These are phyloP conservation scores for Colletotrichum echinochloae DNA, from an alignment of 2,329 filamentous ascomycete genomes.

Conservation along the genomic window DNA sequence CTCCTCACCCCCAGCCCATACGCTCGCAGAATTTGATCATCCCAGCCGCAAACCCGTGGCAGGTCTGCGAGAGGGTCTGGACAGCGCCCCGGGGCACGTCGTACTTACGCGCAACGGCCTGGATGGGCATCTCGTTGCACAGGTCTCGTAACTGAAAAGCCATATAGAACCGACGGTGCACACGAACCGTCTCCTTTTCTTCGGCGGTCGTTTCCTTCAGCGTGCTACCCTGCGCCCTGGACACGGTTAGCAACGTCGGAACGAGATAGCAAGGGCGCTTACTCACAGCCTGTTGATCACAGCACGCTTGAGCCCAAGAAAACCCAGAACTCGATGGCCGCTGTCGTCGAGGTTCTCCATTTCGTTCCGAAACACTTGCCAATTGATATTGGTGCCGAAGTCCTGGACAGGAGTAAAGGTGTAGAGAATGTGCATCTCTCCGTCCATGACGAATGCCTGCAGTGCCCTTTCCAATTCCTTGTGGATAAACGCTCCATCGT, in stretches of 20 bases:
- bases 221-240: constrained; percentile 74
- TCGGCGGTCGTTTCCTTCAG: constrained; percentile 72
- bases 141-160: constrained; percentile 83
- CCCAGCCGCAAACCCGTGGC: constrained; percentile 81
- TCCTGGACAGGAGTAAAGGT: constrained; percentile 78
- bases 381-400: constrained; percentile 69
- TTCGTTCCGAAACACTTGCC: constrained; percentile 78
- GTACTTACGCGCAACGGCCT: constrained; percentile 77
- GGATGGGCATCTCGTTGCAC: constrained; percentile 80
- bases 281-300: constrained; percentile 76
- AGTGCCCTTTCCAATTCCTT: constrained; percentile 76
- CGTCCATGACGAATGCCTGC: constrained; percentile 81
- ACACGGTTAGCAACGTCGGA: constrained; percentile 33
- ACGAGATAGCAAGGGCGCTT: constrained; percentile 44
- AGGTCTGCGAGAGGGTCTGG: constrained; percentile 79
- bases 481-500: constrained; percentile 80
- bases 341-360: constrained; percentile 79
- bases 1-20: constrained; percentile 76
- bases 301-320: constrained; percentile 76
- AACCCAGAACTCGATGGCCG: constrained; percentile 74
- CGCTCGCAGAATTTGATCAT: constrained; percentile 84
- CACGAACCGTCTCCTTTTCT: constrained; percentile 70
- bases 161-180: constrained; percentile 80
- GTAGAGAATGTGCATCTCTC: constrained; percentile 84
- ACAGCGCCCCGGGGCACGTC: constrained; percentile 76